Percentiles rank a stretch among this genome's conserved stretches.
These are phyloP conservation scores for Senecio squalidus DNA, from an alignment of 140 eudicot genomes.

Conservation along the genomic window DNA sequence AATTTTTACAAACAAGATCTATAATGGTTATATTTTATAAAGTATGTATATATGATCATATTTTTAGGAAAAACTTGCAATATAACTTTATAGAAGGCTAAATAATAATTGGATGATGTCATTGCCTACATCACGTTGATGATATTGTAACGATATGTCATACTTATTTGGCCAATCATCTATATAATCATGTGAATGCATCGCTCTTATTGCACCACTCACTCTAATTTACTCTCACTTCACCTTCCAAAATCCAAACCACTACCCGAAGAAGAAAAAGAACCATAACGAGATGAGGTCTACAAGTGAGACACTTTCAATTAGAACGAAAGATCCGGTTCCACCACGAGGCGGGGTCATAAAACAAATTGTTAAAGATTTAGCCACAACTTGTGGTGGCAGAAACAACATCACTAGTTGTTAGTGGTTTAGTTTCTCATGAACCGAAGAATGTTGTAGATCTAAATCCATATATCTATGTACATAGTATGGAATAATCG, in stretches of 20 bases:
- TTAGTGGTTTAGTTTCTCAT: not conserved
- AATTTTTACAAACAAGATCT: too few relatives aligned
- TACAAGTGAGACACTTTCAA: not conserved
- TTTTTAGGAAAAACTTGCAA: not conserved
- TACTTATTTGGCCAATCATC: not conserved
- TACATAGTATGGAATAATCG: not conserved
- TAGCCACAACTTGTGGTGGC: slow-evolving; percentile 10
- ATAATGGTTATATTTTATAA: not conserved
- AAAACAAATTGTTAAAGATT: slow-evolving; percentile 11
- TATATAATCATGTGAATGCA: slow-evolving; percentile 5
- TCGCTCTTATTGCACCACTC: too few relatives aligned
- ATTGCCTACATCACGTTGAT: not conserved
- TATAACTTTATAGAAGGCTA: not conserved
- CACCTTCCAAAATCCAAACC: not conserved
- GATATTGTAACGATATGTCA: not conserved
- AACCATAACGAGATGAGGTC: too few relatives aligned
- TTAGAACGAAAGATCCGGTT: slow-evolving; percentile 8
- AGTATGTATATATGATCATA: too few relatives aligned
- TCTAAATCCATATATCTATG: not conserved
- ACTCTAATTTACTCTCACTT: slow-evolving; percentile 6
- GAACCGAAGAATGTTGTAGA: not conserved
- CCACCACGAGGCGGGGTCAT: slow-evolving; percentile 21
- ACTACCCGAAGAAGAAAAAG: not conserved
- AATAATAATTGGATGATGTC: not conserved
- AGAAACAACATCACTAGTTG: not conserved